phyloP scores from a whole-genome alignment of 1,139 yeast genomes.

The Hanseniaspora uvarum region DNA sequence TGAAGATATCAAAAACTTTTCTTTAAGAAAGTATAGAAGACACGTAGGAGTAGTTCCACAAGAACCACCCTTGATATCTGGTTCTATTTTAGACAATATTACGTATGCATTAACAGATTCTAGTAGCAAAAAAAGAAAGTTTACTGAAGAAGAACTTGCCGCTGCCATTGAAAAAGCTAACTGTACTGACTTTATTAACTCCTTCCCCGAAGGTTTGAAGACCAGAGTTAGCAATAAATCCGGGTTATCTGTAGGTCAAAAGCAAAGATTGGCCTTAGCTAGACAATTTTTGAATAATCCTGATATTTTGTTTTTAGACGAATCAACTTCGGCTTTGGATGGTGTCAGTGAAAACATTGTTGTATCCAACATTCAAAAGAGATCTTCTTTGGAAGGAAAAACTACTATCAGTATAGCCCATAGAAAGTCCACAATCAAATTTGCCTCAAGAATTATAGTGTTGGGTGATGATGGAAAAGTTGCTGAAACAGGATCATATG shows the following conservation, averaged over 20 bases:
- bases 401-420: slow-evolving; percentile 91
- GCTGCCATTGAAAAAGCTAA: slow-evolving; percentile 46
- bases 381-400: slow-evolving; percentile 54
- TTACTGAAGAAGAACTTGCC: slow-evolving; percentile 35
- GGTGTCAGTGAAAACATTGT: slow-evolving; percentile 61
- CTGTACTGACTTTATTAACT: slow-evolving; percentile 53
- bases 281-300: slow-evolving; percentile 64
- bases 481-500: slow-evolving; percentile 68
- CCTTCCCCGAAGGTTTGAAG: slow-evolving; percentile 71
- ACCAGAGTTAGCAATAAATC: slow-evolving; percentile 82
- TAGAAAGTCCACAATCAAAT: slow-evolving; percentile 72
- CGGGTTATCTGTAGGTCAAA: slow-evolving; percentile 77
- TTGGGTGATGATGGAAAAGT: slow-evolving; percentile 59
- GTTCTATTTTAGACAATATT: slow-evolving; percentile 68
- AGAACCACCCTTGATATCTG: slow-evolving; percentile 74
- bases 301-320: slow-evolving; percentile 57
- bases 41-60: slow-evolving; percentile 80
- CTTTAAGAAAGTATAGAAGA: slow-evolving; percentile 61
- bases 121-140: slow-evolving; percentile 37
- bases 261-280: slow-evolving; percentile 81
- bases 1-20: slow-evolving; percentile 49
- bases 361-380: slow-evolving; percentile 49
- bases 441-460: slow-evolving; percentile 61
- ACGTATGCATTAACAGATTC: slow-evolving; percentile 47
- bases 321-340: slow-evolving; percentile 72